Evolutionary conservation across 2,329 filamentous ascomycete species (phyloP).

Genomic region (Claviceps sp.): DNA sequence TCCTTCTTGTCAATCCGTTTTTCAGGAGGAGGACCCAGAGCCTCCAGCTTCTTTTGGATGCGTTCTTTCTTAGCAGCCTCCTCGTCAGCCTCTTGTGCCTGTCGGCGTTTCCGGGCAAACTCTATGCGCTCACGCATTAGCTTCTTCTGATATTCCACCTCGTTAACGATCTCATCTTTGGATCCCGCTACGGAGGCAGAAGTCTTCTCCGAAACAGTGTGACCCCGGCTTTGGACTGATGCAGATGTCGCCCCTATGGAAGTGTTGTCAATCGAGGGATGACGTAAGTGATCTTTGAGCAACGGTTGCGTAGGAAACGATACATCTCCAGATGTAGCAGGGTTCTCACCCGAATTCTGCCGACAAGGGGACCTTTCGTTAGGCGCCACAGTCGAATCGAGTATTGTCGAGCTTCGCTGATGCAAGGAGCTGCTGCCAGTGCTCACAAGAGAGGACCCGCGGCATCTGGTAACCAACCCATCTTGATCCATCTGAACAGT

Average conservation of each 20-base stretch:
- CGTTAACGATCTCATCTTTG: slow-evolving; percentile 31
- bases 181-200: slow-evolving; percentile 15
- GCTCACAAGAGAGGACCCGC: slow-evolving; percentile 84
- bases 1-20: slow-evolving; percentile 44
- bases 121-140: slow-evolving; percentile 62
- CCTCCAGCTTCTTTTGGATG: slow-evolving; percentile 58
- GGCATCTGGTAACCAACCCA: slow-evolving; percentile 57
- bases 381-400: slow-evolving; percentile 26
- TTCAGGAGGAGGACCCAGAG: slow-evolving; percentile 51
- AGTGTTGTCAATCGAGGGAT: slow-evolving; percentile 18
- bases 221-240: slow-evolving; percentile 21
- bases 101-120: slow-evolving; percentile 51
- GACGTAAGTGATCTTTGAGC: slow-evolving; percentile 15
- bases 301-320: slow-evolving; percentile 9
- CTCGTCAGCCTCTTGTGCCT: slow-evolving; percentile 57
- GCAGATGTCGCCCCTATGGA: slow-evolving; percentile 31
- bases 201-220: slow-evolving; percentile 17
- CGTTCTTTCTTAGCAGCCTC: slow-evolving; percentile 60
- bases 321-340: slow-evolving; percentile 27
- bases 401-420: slow-evolving; percentile 38
- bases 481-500: slow-evolving; percentile 57
- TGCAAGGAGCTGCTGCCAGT: slow-evolving; percentile 63
- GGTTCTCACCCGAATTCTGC: slow-evolving; percentile 35
- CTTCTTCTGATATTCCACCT: slow-evolving; percentile 51
- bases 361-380: slow-evolving; percentile 34